phyloP scores from a whole-genome alignment of 805 yeast species.

The Komagataella phaffii region DNA sequence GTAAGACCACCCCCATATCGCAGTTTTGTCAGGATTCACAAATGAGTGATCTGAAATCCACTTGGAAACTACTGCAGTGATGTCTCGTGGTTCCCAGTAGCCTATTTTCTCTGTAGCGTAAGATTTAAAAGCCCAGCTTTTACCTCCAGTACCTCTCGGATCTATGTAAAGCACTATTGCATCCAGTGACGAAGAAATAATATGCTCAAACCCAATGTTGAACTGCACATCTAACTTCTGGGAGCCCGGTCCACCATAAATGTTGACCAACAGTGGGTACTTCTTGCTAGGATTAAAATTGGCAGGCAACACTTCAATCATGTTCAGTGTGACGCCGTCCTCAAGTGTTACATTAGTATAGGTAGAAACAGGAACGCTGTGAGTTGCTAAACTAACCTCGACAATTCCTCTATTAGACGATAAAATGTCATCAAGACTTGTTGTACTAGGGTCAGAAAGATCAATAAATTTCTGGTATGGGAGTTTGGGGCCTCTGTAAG shows the following conservation, averaged over 20 bases:
- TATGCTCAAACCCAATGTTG: constrained; percentile 41
- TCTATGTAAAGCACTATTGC: constrained; percentile 56
- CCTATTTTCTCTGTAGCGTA: constrained; percentile 50
- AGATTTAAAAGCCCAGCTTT: constrained; percentile 53
- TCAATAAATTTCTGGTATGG: constrained; percentile 31
- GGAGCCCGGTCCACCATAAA: constrained; percentile 78
- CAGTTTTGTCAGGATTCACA: constrained; percentile 40
- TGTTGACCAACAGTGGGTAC: constrained; percentile 55
- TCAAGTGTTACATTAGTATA: constrained; percentile 16
- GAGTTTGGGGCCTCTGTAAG: constrained; percentile 32
- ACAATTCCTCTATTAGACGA: neutral
- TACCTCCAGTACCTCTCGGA: constrained; percentile 76
- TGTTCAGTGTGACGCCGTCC: constrained; percentile 23
- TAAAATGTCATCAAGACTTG: neutral
- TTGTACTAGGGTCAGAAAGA: constrained; percentile 1
- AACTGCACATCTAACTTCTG: constrained; percentile 37
- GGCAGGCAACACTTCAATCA: constrained; percentile 51
- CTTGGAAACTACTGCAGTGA: constrained; percentile 33
- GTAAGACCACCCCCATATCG: constrained; percentile 84
- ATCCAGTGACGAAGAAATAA: constrained; percentile 40
- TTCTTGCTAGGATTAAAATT: constrained; percentile 27
- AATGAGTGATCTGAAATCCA: constrained; percentile 32
- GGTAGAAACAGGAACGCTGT: neutral
- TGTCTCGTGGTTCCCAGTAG: constrained; percentile 65
- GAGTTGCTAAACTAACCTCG: neutral